phyloP scores from a whole-genome alignment of 805 yeast genomes.

The Pachysolen tannophilus region DNA sequence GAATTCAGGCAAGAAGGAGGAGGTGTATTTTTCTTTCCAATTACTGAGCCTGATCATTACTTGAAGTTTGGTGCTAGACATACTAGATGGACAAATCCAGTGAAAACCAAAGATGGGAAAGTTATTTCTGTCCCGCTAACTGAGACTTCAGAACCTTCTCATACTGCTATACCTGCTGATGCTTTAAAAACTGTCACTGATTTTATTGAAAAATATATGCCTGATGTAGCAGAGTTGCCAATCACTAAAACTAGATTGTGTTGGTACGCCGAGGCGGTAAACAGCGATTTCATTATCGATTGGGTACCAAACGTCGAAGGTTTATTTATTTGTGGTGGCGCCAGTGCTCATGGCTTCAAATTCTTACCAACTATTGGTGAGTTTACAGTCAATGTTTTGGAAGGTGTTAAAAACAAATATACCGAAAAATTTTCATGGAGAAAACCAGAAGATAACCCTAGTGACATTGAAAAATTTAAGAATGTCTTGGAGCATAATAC shows the following conservation, averaged over 20 bases:
- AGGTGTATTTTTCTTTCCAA: slow-evolving; percentile 28
- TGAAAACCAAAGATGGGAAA: slow-evolving; percentile 11
- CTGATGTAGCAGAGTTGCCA: slow-evolving; percentile 20
- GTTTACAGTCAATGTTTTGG: slow-evolving; percentile 23
- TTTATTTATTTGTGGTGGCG: slow-evolving; percentile 25
- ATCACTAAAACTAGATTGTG: slow-evolving; percentile 16
- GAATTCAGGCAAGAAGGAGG: slow-evolving; percentile 16
- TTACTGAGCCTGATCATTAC: slow-evolving; percentile 25
- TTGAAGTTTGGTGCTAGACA: slow-evolving; percentile 28
- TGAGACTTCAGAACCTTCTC: slow-evolving; percentile 14
- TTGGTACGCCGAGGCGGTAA: slow-evolving; percentile 27
- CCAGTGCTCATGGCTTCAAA: slow-evolving; percentile 28
- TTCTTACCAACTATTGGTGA: slow-evolving; percentile 25
- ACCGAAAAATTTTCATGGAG: slow-evolving; percentile 27
- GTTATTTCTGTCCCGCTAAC: slow-evolving; percentile 25
- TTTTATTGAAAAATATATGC: slow-evolving; percentile 18
- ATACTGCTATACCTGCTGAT: slow-evolving; percentile 17
- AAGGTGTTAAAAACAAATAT: slow-evolving; percentile 21
- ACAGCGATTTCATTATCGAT: slow-evolving; percentile 23
- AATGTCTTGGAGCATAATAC: slow-evolving; percentile 17
- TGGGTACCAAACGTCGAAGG: slow-evolving; percentile 22
- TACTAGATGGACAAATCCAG: slow-evolving; percentile 26
- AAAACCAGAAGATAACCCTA: slow-evolving; percentile 14
- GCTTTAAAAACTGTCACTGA: slow-evolving; percentile 19
- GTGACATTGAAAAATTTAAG: slow-evolving; percentile 22